A percentile compares a stretch with the other conserved stretches of the same genome.
These are phyloP conservation scores for Trichoderma virens DNA, from an alignment of 495 filamentous ascomycete species.

Conservation along the genomic window DNA sequence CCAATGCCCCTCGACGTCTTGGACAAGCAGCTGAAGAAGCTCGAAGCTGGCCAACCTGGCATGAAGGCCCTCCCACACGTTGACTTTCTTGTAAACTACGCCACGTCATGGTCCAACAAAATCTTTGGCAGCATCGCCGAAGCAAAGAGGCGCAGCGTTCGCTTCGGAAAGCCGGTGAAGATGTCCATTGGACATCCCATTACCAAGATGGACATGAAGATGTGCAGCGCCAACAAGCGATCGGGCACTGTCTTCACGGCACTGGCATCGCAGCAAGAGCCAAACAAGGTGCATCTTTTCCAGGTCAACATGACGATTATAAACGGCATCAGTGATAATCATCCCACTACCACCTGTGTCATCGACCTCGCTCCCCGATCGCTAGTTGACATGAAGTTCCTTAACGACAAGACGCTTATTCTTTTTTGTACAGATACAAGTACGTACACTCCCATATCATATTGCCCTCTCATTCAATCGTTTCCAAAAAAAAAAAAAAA, in stretches of 20 bases:
- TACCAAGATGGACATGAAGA: constrained; percentile 30
- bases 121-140: constrained; percentile 47
- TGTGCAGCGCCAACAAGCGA: constrained; percentile 11
- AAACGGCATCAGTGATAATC: constrained; percentile 34
- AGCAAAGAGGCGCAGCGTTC: constrained; percentile 45
- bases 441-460: constrained; percentile 13
- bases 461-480: neutral
- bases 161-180: constrained; percentile 38
- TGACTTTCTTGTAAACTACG: constrained; percentile 36
- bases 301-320: constrained; percentile 29
- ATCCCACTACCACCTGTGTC: constrained; percentile 23
- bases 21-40: constrained; percentile 37
- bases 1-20: constrained; percentile 37
- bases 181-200: constrained; percentile 30
- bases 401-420: constrained; percentile 34
- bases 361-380: constrained; percentile 33
- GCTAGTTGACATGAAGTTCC: constrained; percentile 43
- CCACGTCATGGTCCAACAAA: constrained; percentile 28
- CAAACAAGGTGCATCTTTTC: constrained; percentile 37
- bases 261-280: neutral
- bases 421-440: constrained; percentile 35
- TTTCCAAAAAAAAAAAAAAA: neutral
- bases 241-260: neutral
- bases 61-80: constrained; percentile 34
- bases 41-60: constrained; percentile 30